Conservation (phyloP, 345 rosid species). For the Brassica juncea region DNA sequence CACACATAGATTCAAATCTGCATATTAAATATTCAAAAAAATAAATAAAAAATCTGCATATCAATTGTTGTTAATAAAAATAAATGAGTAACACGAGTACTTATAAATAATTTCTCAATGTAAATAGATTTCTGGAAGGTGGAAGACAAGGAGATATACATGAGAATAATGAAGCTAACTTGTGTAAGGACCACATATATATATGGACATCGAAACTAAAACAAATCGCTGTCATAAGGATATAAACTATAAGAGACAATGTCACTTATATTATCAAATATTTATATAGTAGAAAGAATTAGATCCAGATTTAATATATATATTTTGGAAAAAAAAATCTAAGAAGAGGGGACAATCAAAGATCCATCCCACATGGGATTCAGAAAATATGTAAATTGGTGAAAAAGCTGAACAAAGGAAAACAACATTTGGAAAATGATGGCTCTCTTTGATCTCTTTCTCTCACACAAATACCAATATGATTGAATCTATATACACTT, state of each 20-base stretch:
- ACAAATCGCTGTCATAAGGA: slow-evolving; percentile 35
- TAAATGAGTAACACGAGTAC: background rate
- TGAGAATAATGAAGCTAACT: slow-evolving; percentile 44
- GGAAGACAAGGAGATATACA: slow-evolving; percentile 29
- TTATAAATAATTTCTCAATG: background rate
- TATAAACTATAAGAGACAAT: slow-evolving; percentile 43
- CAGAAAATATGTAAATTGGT: slow-evolving; percentile 37
- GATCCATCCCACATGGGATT: slow-evolving; percentile 47
- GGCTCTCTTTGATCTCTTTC: slow-evolving; percentile 41
- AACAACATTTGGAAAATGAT: slow-evolving; percentile 46
- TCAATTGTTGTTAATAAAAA: background rate
- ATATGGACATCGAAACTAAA: slow-evolving; percentile 24
- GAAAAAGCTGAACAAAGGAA: slow-evolving; percentile 44
- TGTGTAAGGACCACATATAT: slow-evolving; percentile 41
- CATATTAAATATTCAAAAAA: background rate
- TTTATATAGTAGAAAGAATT: slow-evolving; percentile 19
- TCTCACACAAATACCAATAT: slow-evolving; percentile 33
- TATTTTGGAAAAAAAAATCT: slow-evolving; percentile 28
- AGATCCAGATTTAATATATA: slow-evolving; percentile 12
- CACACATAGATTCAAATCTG: background rate
- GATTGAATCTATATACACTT: slow-evolving; percentile 19
- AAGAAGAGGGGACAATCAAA: slow-evolving; percentile 42
- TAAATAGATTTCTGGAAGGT: slow-evolving; percentile 12
- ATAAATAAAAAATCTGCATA: background rate
- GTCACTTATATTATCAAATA: slow-evolving; percentile 14